Base-by-base conservation (phyloP, 2,329 filamentous ascomycete genomes). In the Calonectria pseudoturangicola region DNA sequence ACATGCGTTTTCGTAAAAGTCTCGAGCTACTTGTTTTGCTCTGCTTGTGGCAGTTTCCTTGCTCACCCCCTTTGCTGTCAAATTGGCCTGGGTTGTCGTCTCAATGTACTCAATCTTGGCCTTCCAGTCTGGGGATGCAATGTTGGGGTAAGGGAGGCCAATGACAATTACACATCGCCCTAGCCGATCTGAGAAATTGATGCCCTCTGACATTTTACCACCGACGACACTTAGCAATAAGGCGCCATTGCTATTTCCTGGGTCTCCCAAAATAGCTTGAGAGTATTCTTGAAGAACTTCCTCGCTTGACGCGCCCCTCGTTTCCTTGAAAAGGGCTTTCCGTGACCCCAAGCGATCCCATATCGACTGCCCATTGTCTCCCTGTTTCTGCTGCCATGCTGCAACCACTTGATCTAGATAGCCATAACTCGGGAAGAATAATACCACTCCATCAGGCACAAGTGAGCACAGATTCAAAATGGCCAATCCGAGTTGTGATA, bases 351-450 rank as follows among this genome's bases (percentile, higher is more conserved):
- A 82, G 2, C 88, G 85, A 10, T 91, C 88, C 91, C 92, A 94
- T 8, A 93, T 81, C 0, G 86, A 84, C 51, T 85, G 85, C 3
- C 81, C 67, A 43, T 74, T 77, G 8, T 71, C 71, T 1, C 76
- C 66, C 18, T 75, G 75, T 65, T 71, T 84, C 75, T 78, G 81
- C 76, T 90, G 88, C 94, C 94, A 96, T 0, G 86, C 85, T 2
- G 84, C 81, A 8, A 93, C 85, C 8, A 98, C 94, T 58, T 92
- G 91, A 62, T 95, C 92, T 0, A 99, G 90, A 82, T 98, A 98
- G 12, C 93, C 91, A 82, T 99, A 98, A 83, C 95, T 98, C 1
- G 97, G 96, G 78, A 99, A 98, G 86, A 99, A 99, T 0, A 96
- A 92, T 0, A 99, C 95, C 1, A 98, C 90, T 2, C 97, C 97